Base-by-base conservation (phyloP, 2,329 filamentous ascomycete genomes). In the Metarhizium sp. region DNA sequence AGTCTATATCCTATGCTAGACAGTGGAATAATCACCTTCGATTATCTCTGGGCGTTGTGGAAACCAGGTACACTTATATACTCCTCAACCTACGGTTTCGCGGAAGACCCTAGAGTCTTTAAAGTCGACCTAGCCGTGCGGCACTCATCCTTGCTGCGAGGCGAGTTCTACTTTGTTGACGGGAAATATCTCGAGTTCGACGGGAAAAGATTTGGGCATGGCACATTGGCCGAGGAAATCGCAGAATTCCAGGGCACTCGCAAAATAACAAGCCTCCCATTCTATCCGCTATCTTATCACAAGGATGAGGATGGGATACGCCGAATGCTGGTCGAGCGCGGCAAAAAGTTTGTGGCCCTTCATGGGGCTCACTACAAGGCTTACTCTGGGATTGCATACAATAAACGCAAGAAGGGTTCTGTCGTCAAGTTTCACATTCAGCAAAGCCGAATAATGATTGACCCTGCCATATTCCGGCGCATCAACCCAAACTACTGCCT, bases 401-500 rank as follows among this genome's bases (percentile, higher is more conserved):
- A 84, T 74, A 95, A 92, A 75, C 86, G 87, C 69, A 90, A 90
- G 74, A 86, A 86, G 63, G 75, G 59, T 4, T 50, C 55, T 20
- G 78, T 57, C 14, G 74, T 88, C 66, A 92, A 90, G 68, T 86
- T 95, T 69, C 90, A 90, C 65, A 86, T 95, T 68, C 90, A 91
- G 59, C 88, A 91, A 59, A 88, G 90, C 18, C 85, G 92, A 34
- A 80, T 95, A 59, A 96, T 96, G 90, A 78, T 96, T 29, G 92
- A 96, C 65, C 84, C 90, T 0, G 84, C 84, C 3, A 88, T 88
- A 46, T 91, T 95, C 71, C 83, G 90, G 8, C 82, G 89, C 38
- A 88, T 92, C 68, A 89, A 94, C 61, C 88, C 91, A 1, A 95
- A 95, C 66, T 95, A 95, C 61, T 81, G 81, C 0, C 82, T 92